phyloP scores from a whole-genome alignment of 2,329 filamentous ascomycete species.

The Graphium sp. region DNA sequence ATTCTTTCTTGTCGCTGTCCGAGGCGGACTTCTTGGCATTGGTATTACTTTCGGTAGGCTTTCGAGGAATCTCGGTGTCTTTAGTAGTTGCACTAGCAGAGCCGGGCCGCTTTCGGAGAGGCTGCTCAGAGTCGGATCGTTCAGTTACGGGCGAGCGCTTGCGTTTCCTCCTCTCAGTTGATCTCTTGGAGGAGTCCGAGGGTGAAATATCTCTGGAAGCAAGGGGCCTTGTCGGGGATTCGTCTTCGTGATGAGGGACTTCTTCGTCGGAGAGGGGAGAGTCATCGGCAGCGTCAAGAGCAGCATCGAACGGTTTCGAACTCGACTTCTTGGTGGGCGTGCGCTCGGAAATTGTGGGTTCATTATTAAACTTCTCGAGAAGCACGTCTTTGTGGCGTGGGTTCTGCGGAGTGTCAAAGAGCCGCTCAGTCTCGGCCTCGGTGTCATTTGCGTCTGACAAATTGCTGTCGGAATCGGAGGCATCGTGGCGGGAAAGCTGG shows the following conservation, averaged over 20 bases:
- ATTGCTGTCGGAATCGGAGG: slow-evolving; percentile 31
- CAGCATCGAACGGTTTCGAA: slow-evolving; percentile 17
- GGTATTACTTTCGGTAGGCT: too few relatives aligned
- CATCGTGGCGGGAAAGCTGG: slow-evolving; percentile 11
- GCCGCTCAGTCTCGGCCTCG: slow-evolving; percentile 85
- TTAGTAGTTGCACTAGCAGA: slow-evolving; percentile 22
- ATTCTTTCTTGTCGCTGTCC: slow-evolving; percentile 16
- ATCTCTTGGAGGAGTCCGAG: slow-evolving; percentile 1
- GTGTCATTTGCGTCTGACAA: slow-evolving; percentile 48
- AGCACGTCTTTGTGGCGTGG: slow-evolving; percentile 45
- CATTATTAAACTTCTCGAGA: slow-evolving; percentile 35
- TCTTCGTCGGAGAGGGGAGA: slow-evolving; percentile 23
- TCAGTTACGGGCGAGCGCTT: slow-evolving; percentile 30
- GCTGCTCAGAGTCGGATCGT: slow-evolving; percentile 26
- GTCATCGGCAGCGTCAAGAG: slow-evolving; percentile 20
- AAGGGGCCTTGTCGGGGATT: slow-evolving; percentile 17
- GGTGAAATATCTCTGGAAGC: too few relatives aligned
- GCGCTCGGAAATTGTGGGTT: slow-evolving; percentile 36
- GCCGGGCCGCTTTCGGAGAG: slow-evolving; percentile 34
- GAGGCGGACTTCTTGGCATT: slow-evolving; percentile 7
- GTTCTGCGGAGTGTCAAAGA: slow-evolving; percentile 73
- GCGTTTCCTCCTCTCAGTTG: slow-evolving; percentile 19
- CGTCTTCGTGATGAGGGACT: slow-evolving; percentile 16
- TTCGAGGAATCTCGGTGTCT: too few relatives aligned
- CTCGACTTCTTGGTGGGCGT: slow-evolving; percentile 54